These are phyloP conservation scores for Tilletia indica DNA, from an alignment of 1,284 basidiomycete genomes.

Conservation along the genomic window DNA sequence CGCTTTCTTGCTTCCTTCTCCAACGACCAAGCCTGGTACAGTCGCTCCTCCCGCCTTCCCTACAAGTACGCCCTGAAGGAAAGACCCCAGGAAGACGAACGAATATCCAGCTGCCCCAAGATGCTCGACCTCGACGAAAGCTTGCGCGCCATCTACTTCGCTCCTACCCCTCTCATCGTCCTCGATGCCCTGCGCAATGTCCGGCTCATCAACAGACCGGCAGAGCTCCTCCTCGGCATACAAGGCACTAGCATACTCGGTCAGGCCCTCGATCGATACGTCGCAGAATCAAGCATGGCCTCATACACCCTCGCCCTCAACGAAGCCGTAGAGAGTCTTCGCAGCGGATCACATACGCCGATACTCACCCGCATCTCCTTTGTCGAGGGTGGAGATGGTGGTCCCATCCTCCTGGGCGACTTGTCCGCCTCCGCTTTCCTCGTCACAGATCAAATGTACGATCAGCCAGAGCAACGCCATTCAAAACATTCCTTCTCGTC, in stretches of 20 bases:
- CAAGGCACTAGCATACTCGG: conserved; percentile 27
- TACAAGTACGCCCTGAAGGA: no score
- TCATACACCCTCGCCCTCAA: conserved; percentile 34
- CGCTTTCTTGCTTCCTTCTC: no score
- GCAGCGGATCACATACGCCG: conserved; percentile 18
- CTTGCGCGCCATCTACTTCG: conserved; percentile 49
- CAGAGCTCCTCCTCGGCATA: conserved; percentile 30
- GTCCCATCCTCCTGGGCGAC: conserved; percentile 34
- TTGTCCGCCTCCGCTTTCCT: conserved; percentile 47
- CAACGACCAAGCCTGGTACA: no score
- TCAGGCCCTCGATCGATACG: conserved; percentile 38
- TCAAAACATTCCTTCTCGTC: neutral
- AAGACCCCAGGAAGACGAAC: no score
- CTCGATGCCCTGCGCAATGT: conserved; percentile 43
- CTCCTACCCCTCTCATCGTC: conserved; percentile 46
- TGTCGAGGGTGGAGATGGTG: conserved; percentile 31
- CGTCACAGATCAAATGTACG: conserved; percentile 43
- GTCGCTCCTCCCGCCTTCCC: no score
- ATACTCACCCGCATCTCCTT: conserved; percentile 41
- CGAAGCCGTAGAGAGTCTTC: conserved; percentile 27
- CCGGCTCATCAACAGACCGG: conserved; percentile 48
- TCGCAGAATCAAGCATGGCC: conserved; percentile 25
- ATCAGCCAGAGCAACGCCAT: neutral
- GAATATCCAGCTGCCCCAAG: no score
- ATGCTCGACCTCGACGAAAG: conserved; percentile 54